A percentile compares a stretch with the other conserved stretches of the same genome.
Conservation (phyloP, 2,329 filamentous ascomycete species). For the Leptographium wingfieldii region DNA sequence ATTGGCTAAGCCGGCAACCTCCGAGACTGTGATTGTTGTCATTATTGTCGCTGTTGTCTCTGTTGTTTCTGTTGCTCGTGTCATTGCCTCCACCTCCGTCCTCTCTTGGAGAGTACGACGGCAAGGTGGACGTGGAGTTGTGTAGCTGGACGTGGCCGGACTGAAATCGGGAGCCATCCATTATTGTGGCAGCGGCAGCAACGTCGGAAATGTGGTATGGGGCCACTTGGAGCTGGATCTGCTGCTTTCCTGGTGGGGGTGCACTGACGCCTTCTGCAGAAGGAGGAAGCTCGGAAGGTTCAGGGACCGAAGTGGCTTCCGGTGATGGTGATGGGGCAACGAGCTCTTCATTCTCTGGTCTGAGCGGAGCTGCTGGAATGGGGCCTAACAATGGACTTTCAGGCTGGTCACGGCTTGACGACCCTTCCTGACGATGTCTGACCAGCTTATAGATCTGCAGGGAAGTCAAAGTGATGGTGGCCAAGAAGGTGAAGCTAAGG, state of each 20-base stretch:
- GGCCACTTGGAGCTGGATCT: not conserved
- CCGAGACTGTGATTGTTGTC: not conserved
- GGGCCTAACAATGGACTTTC: not conserved
- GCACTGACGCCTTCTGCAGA: too few relatives aligned
- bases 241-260: not conserved
- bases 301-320: not conserved
- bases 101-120: not conserved
- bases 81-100: not conserved
- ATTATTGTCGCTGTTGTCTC: not conserved
- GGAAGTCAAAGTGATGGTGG: not conserved
- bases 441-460: not conserved
- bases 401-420: not conserved
- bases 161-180: not conserved
- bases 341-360: not conserved
- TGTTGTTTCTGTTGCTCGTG: not conserved
- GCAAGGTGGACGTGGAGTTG: not conserved
- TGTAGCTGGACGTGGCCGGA: not conserved
- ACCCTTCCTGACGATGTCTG: not conserved
- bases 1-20: not conserved
- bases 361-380: not conserved
- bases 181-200: not conserved
- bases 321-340: not conserved
- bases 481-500: constrained; percentile 1
- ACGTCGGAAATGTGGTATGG: not conserved
- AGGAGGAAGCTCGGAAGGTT: not conserved